Evolutionary conservation across 2,329 filamentous ascomycete genomes (phyloP), one percentile per base, ranked within the genome.

Genomic region (Fusarium ambrosium): DNA sequence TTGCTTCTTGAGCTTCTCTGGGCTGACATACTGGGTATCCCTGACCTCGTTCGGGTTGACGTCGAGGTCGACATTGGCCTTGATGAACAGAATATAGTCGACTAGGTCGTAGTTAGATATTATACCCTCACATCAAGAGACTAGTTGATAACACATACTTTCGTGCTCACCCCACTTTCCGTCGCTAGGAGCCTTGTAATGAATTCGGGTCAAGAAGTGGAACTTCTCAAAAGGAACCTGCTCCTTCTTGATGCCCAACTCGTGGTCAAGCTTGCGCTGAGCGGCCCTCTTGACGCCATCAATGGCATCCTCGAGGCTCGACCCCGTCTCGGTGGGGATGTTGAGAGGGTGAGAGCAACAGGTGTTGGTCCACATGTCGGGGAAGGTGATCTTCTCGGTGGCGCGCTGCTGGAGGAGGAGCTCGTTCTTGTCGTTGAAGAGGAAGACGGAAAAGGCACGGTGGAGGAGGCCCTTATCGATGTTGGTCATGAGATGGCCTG

Each of bases 91-190:
- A 77, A 99, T 99, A 84, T 99, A 99, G 84, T 99, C 97, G 81
- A 99, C 95, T 97, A 53, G 77, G 80, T 63, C 20, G 45, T 36
- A 51, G 61, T 79, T 70, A 72, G 70, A 48, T 14, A 43, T 62
- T 34, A 32, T 39, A 18, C 3, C n/a, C 36, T n/a, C 14, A 27
- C 22, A 18, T 24, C 36, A 48, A 62, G 16, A 1, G 18, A 64
- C 10, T 22, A 53, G 24, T 34, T 22, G 27, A 32, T 27, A n/a
- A 51, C 29, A 87, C 93, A 85, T 87, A 97, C 95, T 95, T 87
- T 99, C 97, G 82, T 99, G 97, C 87, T 99, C 97, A 78, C 97
- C 97, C 97, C 97, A 99, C 86, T 97, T 96, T 66, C 97, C 97
- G 80, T 98, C 94, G 82, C 95, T 98, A 5, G 97, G 94, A 20